A percentile compares a stretch with the other conserved stretches of the same genome.
phyloP scores from a whole-genome alignment of 306 rosid genomes.

The Cotoneaster glaucophyllus region DNA sequence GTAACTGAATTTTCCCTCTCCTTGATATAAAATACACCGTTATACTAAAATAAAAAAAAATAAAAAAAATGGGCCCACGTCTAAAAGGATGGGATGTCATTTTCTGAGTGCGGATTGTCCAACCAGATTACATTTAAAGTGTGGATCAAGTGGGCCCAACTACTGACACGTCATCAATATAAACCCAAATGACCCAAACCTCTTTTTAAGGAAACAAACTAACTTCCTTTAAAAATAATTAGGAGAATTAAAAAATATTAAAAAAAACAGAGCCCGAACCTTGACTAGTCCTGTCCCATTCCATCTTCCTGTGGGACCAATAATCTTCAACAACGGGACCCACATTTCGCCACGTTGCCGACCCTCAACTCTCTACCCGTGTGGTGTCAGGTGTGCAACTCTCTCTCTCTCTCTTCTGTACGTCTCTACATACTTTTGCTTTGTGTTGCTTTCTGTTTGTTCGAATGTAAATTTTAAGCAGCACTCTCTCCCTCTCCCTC shows the following conservation, averaged over 20 bases:
- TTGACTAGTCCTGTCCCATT: not conserved
- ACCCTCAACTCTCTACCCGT: not conserved
- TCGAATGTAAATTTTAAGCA: not conserved
- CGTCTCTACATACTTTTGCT: not conserved
- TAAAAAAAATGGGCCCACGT: too few relatives aligned
- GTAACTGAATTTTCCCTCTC: rapidly evolving
- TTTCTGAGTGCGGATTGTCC: not conserved
- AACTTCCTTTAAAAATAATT: too few relatives aligned
- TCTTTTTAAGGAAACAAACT: not conserved
- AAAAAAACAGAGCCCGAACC: not conserved
- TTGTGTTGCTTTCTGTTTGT: not conserved
- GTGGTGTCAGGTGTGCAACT: not conserved
- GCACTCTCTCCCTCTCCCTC: not conserved
- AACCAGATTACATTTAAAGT: not conserved
- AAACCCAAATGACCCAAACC: not conserved
- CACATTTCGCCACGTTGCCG: not conserved
- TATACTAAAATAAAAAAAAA: too few relatives aligned
- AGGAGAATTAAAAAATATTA: too few relatives aligned
- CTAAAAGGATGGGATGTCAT: not conserved
- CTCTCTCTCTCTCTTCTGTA: not conserved
- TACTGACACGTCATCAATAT: not conserved
- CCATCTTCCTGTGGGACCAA: not conserved
- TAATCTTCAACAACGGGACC: not conserved
- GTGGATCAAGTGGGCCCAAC: not conserved
- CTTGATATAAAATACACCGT: too few relatives aligned